Percentiles rank a stretch among this genome's conserved stretches.
Evolutionary conservation across 2,329 filamentous ascomycete species (phyloP).

Genomic region (Geoglossum cookeanum): DNA sequence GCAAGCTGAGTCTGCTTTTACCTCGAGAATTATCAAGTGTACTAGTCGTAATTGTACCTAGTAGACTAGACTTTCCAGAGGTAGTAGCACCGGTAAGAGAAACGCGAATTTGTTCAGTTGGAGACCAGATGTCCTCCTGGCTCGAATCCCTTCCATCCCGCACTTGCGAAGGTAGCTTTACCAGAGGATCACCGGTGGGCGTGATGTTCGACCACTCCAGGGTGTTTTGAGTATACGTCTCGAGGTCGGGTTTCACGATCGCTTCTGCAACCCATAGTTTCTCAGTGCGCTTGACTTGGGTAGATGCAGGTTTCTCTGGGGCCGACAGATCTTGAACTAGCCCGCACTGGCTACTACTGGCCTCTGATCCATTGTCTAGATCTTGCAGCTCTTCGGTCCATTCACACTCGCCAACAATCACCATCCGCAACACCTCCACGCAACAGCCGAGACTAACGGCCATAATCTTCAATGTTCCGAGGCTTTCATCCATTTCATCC

Average conservation of each 20-base stretch:
- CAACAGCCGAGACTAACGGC: conserved; percentile 77
- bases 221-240: neutral
- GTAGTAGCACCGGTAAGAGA: conserved; percentile 78
- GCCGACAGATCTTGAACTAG: neutral
- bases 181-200: neutral
- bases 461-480: conserved; percentile 74
- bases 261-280: conserved; percentile 80
- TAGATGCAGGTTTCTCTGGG: conserved; percentile 13
- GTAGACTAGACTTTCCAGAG: conserved; percentile 77
- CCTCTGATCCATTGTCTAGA: conserved; percentile 2
- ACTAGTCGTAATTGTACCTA: conserved; percentile 77
- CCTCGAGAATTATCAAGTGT: conserved; percentile 82
- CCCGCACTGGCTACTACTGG: neutral
- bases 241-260: conserved; percentile 55
- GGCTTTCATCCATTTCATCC: conserved; percentile 83
- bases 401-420: conserved; percentile 72
- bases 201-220: neutral
- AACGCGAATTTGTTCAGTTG: conserved; percentile 61
- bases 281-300: conserved; percentile 19
- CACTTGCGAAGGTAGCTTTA: neutral
- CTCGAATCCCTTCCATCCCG: conserved; percentile 7
- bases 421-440: conserved; percentile 62
- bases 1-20: conserved; percentile 67
- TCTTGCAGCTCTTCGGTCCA: conserved; percentile 34
- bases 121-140: conserved; percentile 22